Evolutionary conservation across 129 eudicot species (phyloP).

Genomic region (carrot (Daucus carota)): DH1_v3.0 NC_030382.2:48109001-48109500

Average conservation of each 20-base stretch:
- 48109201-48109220: slow-evolving; percentile 80
- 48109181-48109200: slow-evolving; percentile 83
- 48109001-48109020: not conserved
- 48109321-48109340: slow-evolving; percentile 87
- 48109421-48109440: not conserved
- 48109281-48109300: slow-evolving; percentile 53
- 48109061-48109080: slow-evolving; percentile 21
- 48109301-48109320: slow-evolving; percentile 81
- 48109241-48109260: slow-evolving; percentile 96
- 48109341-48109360: slow-evolving; percentile 83
- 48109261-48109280: slow-evolving; percentile 80
- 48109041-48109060: slow-evolving; percentile 5
- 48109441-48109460: not conserved
- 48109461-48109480: not conserved
- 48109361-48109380: slow-evolving; percentile 78
- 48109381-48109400: not conserved
- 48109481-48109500: not conserved
- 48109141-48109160: slow-evolving; percentile 50
- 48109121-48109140: slow-evolving; percentile 73
- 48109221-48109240: slow-evolving; percentile 76
- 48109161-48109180: slow-evolving; percentile 69
- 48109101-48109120: slow-evolving; percentile 40
- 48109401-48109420: not conserved
- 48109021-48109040: slow-evolving; percentile 3
- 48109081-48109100: not conserved